A percentile compares a stretch with the other conserved stretches of the same genome.
These are phyloP conservation scores for Gastroboletus turbinatus DNA, from an alignment of 1,284 basidiomycete species.

Conservation along the genomic window DNA sequence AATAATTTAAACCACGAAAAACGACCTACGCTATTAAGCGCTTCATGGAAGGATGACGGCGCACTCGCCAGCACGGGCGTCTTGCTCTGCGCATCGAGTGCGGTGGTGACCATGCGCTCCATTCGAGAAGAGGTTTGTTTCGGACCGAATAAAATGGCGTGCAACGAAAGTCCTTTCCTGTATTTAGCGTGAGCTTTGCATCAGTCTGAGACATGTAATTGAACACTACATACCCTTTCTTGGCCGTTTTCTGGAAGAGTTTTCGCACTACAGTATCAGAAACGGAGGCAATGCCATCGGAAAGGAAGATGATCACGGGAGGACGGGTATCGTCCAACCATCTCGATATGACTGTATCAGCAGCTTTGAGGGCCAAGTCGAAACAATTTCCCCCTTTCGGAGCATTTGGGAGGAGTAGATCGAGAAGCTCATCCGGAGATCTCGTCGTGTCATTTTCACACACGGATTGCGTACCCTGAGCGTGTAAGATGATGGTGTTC, in stretches of 20 bases:
- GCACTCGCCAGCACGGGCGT: constrained; percentile 34
- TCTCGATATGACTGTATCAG: constrained; percentile 40
- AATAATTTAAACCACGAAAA: too few species aligned
- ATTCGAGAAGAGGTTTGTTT: constrained; percentile 34
- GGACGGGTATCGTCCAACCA: constrained; percentile 54
- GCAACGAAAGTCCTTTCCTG: constrained; percentile 58
- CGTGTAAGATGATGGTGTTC: constrained; percentile 55
- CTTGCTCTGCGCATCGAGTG: constrained; percentile 46
- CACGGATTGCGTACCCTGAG: constrained; percentile 29
- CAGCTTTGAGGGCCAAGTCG: constrained; percentile 39
- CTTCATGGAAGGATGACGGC: constrained; percentile 50
- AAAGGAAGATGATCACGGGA: constrained; percentile 60
- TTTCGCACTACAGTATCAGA: constrained; percentile 39
- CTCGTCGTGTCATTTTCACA: constrained; percentile 47
- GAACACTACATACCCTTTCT: constrained; percentile 42
- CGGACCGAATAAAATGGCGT: constrained; percentile 56
- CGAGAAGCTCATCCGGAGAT: constrained; percentile 46
- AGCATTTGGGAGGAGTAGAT: constrained; percentile 36
- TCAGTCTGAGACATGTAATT: not conserved
- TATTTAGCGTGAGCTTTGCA: not conserved
- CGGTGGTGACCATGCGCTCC: constrained; percentile 50
- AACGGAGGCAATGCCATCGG: constrained; percentile 46
- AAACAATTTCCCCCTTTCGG: constrained; percentile 49
- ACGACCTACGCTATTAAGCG: constrained; percentile 48
- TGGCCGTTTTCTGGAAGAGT: constrained; percentile 42